Conservation (phyloP, 106 monocot species). For the Xerophyta viscosa region DNA sequence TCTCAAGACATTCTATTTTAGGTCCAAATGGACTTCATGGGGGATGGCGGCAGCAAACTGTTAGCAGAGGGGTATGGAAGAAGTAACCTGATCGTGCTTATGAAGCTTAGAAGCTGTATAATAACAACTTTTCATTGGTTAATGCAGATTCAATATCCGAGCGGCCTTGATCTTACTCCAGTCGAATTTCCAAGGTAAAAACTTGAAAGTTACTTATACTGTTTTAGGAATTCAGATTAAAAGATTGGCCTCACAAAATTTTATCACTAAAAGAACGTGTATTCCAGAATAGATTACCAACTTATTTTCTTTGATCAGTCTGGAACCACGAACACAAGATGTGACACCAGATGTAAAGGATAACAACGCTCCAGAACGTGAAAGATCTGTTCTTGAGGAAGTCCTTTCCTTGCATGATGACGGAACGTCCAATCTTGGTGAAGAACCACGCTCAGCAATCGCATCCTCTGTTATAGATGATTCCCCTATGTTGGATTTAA, state of each 20-base stretch:
- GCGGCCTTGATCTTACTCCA: slow-evolving; percentile 62
- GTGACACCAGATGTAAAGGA: slow-evolving; percentile 26
- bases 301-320: slow-evolving; percentile 21
- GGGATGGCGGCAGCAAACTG: slow-evolving; percentile 52
- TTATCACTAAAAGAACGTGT: too few relatives aligned
- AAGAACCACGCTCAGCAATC: slow-evolving; percentile 31
- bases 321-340: slow-evolving; percentile 31
- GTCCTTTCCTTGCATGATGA: slow-evolving; percentile 65
- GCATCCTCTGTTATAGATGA: slow-evolving; percentile 20
- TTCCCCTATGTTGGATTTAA: slow-evolving; percentile 42
- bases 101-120: neutral
- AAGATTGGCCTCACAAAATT: too few relatives aligned
- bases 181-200: slow-evolving; percentile 60
- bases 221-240: too few relatives aligned
- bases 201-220: neutral
- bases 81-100: neutral
- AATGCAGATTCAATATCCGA: slow-evolving; percentile 86
- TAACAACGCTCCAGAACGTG: slow-evolving; percentile 15
- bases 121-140: neutral
- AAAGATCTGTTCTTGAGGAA: slow-evolving; percentile 50
- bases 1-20: slow-evolving; percentile 85
- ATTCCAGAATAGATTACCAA: neutral
- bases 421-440: slow-evolving; percentile 14
- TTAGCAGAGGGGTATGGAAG: slow-evolving; percentile 47
- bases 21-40: slow-evolving; percentile 96